Percentiles rank a stretch among this genome's conserved stretches.
Evolutionary conservation across 139 green algal genomes (phyloP).

Genomic region (Micractinium conductrix): DNA sequence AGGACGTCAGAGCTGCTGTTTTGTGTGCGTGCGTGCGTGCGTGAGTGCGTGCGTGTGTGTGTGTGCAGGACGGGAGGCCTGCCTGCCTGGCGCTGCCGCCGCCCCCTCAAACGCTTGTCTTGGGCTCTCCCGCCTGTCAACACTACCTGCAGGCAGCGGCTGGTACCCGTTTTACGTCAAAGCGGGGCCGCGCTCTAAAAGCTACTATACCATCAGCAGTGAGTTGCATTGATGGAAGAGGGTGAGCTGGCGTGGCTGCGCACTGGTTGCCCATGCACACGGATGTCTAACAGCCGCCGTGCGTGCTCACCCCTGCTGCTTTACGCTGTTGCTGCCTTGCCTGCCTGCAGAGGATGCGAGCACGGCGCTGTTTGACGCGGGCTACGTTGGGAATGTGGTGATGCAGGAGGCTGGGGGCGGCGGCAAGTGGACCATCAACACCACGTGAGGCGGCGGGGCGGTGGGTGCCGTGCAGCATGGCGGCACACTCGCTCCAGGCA

Average conservation of each 20-base stretch:
- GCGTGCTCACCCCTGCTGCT: background rate
- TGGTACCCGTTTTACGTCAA: conserved; percentile 26
- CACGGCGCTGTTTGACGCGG: background rate
- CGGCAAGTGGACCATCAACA: background rate
- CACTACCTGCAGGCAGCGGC: background rate
- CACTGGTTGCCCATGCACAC: too few relatives aligned
- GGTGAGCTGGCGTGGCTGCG: background rate
- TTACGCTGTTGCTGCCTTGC: background rate
- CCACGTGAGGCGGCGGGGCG: background rate
- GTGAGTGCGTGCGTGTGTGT: background rate
- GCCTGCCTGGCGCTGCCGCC: background rate
- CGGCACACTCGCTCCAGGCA: background rate
- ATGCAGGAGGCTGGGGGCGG: background rate
- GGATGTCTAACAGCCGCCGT: background rate
- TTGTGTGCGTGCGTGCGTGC: background rate
- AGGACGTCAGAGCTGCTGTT: background rate
- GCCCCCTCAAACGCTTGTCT: background rate
- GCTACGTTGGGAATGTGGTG: background rate
- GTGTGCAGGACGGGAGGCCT: background rate
- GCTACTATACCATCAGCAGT: conserved; percentile 20
- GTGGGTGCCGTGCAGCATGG: background rate
- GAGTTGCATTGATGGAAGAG: background rate
- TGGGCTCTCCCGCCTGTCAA: background rate
- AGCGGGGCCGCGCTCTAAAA: background rate
- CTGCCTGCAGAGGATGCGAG: background rate